A percentile compares a stretch with the other conserved stretches of the same genome.
phyloP scores from a whole-genome alignment of 345 rosid genomes.

The Crucihimalaya himalaica region DNA sequence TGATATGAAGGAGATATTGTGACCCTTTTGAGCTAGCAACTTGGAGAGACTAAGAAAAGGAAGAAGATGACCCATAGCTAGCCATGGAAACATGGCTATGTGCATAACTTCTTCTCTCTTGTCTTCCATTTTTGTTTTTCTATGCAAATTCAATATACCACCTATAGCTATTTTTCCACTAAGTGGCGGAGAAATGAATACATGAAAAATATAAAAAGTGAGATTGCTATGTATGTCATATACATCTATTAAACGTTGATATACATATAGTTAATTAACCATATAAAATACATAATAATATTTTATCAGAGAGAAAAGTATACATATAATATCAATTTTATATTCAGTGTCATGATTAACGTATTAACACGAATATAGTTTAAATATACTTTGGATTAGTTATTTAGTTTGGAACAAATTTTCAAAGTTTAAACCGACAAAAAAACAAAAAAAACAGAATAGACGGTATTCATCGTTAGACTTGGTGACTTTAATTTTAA shows the following conservation, averaged over 20 bases:
- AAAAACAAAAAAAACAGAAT: too few relatives aligned
- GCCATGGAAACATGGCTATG: conserved; percentile 52
- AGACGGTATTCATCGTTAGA: neutral
- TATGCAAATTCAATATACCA: neutral
- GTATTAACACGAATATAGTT: neutral
- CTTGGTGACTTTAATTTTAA: neutral
- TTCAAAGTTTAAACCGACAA: too few relatives aligned
- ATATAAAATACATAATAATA: too few relatives aligned
- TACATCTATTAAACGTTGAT: too few relatives aligned
- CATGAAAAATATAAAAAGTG: neutral
- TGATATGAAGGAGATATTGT: conserved; percentile 42
- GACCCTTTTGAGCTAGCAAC: conserved; percentile 47
- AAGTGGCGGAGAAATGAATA: neutral
- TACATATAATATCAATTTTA: neutral
- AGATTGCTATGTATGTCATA: too few relatives aligned
- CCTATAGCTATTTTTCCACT: neutral
- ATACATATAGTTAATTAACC: too few relatives aligned
- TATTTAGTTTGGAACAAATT: neutral
- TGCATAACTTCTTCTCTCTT: conserved; percentile 26
- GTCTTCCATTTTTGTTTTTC: conserved; percentile 6
- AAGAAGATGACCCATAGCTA: conserved; percentile 53
- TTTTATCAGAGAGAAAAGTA: too few relatives aligned
- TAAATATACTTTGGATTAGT: neutral
- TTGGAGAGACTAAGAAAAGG: conserved; percentile 47
- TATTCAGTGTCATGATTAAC: neutral